Percentiles rank a stretch among this genome's conserved stretches.
Evolutionary conservation across 257 asterid genomes (phyloP).

Genomic region (Solanum clarkiae): DNA sequence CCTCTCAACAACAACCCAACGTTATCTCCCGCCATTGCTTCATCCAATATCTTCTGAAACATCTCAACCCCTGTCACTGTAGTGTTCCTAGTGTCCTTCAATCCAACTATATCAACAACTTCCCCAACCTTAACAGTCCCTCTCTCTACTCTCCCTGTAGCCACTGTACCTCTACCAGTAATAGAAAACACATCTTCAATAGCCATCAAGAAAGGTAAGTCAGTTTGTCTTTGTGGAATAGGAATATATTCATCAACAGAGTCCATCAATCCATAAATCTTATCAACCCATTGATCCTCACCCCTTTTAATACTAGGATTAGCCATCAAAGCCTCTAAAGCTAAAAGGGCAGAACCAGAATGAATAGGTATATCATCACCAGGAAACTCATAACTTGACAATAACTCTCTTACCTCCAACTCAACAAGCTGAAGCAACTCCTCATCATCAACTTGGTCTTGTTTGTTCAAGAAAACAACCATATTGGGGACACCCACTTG

Average conservation of each 20-base stretch:
- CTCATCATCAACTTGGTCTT: slow-evolving; percentile 91
- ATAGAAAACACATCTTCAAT: slow-evolving; percentile 88
- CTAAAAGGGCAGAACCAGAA: slow-evolving; percentile 78
- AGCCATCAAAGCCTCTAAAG: slow-evolving; percentile 68
- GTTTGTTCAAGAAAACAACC: slow-evolving; percentile 86
- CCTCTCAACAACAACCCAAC: slow-evolving; percentile 93
- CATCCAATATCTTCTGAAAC: slow-evolving; percentile 89
- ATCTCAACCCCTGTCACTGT: slow-evolving; percentile 91
- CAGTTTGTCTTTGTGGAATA: slow-evolving; percentile 74
- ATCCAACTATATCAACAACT: slow-evolving; percentile 66
- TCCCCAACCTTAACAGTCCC: slow-evolving; percentile 72
- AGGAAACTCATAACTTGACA: slow-evolving; percentile 74
- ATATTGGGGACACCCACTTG: slow-evolving; percentile 47
- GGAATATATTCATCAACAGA: slow-evolving; percentile 79
- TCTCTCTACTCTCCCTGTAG: slow-evolving; percentile 89
- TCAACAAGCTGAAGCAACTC: slow-evolving; percentile 85
- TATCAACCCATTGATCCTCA: slow-evolving; percentile 86
- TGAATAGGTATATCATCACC: slow-evolving; percentile 87
- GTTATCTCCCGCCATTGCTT: slow-evolving; percentile 92
- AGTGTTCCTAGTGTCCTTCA: slow-evolving; percentile 60
- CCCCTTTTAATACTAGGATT: slow-evolving; percentile 73
- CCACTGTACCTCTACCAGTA: slow-evolving; percentile 93
- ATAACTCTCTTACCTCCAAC: slow-evolving; percentile 80
- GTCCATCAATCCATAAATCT: slow-evolving; percentile 67
- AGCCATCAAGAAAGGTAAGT: slow-evolving; percentile 81